Percentiles rank a stretch among this genome's conserved stretches.
phyloP scores from a whole-genome alignment of 805 yeast genomes.

The Saccharomycopsis sp. region DNA sequence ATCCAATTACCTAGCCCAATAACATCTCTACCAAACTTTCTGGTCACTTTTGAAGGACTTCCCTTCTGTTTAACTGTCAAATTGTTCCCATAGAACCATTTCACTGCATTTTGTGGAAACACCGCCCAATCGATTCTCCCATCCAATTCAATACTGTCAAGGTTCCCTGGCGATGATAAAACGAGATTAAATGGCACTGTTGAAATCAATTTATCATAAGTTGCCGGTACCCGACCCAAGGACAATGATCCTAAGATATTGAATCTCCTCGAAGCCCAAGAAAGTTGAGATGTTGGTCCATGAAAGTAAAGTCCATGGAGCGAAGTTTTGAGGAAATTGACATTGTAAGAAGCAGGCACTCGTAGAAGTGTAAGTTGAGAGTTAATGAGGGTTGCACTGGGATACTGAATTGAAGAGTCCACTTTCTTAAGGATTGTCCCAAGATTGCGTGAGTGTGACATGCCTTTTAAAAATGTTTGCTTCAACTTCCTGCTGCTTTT shows the following conservation, averaged over 20 bases:
- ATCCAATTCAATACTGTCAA: conserved; percentile 42
- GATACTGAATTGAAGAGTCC: neutral
- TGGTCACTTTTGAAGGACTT: conserved; percentile 36
- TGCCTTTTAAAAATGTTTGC: too few relatives aligned
- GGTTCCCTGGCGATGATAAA: conserved; percentile 25
- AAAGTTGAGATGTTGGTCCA: conserved; percentile 28
- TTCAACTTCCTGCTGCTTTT: too few relatives aligned
- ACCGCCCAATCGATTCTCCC: conserved; percentile 62
- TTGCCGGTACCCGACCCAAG: conserved; percentile 37
- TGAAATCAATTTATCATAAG: conserved; percentile 42
- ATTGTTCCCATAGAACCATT: conserved; percentile 48
- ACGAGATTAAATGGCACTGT: conserved; percentile 35
- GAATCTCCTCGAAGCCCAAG: conserved; percentile 21
- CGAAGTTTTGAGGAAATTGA: conserved; percentile 41
- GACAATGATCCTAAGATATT: conserved; percentile 37
- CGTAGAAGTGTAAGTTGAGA: neutral
- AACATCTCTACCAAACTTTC: conserved; percentile 2
- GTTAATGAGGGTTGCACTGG: neutral
- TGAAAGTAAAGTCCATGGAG: conserved; percentile 38
- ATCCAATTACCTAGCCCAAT: too few relatives aligned
- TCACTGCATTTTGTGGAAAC: conserved; percentile 40
- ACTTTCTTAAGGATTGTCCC: neutral
- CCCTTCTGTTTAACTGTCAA: conserved; percentile 33
- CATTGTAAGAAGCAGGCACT: conserved; percentile 7
- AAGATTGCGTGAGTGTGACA: too few relatives aligned